Conservation (phyloP, 2,329 filamentous ascomycete species). For the Penicillium sp. region DNA sequence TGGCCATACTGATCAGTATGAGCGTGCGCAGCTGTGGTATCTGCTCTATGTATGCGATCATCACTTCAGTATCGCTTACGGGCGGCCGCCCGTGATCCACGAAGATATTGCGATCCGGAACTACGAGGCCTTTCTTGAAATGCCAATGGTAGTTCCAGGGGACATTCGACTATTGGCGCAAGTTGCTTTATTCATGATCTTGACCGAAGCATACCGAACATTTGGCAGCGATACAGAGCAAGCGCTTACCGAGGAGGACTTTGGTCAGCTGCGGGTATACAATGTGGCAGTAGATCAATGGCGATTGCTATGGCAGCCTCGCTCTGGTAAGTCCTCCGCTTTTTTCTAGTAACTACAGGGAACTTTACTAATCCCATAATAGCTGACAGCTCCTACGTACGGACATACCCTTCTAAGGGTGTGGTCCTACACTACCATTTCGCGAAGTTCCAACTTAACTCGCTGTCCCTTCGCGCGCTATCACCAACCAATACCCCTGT, state of each 20-base stretch:
- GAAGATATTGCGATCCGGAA: constrained; percentile 60
- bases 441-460: constrained; percentile 55
- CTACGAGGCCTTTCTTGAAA: constrained; percentile 58
- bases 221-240: constrained; percentile 60
- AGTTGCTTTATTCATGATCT: constrained; percentile 59
- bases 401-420: constrained; percentile 52
- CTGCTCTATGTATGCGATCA: constrained; percentile 66
- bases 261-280: constrained; percentile 50
- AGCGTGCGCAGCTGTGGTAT: constrained; percentile 63
- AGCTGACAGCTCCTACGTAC: constrained; percentile 49
- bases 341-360: not conserved
- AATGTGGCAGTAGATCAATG: constrained; percentile 55
- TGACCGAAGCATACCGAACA: constrained; percentile 57
- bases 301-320: constrained; percentile 52
- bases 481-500: constrained; percentile 44
- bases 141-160: constrained; percentile 53
- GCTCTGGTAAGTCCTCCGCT: constrained; percentile 39
- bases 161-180: constrained; percentile 61
- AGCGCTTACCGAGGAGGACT: constrained; percentile 52
- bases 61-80: constrained; percentile 64
- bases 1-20: constrained; percentile 52
- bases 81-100: constrained; percentile 59
- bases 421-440: constrained; percentile 57
- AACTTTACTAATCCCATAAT: constrained; percentile 2
- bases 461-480: constrained; percentile 42